phyloP scores from a whole-genome alignment of 192 early-diverging fungal genomes.

The Mortierella antarctica region DNA sequence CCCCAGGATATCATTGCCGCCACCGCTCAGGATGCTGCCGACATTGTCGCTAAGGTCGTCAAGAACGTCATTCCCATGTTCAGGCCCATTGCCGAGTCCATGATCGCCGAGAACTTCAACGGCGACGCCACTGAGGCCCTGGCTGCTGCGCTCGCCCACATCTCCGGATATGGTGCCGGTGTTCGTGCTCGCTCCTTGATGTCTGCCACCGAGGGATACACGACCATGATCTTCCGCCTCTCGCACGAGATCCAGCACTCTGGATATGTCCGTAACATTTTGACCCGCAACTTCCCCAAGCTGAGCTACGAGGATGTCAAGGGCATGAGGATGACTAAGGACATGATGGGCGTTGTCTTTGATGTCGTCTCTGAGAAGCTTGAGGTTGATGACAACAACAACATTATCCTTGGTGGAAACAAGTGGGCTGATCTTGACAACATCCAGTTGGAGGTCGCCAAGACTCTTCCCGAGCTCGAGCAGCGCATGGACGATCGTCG shows the following conservation, averaged over 20 bases:
- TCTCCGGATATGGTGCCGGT: slow-evolving; percentile 87
- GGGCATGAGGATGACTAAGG: slow-evolving; percentile 87
- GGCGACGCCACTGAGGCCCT: slow-evolving; percentile 84
- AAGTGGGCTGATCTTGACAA: slow-evolving; percentile 75
- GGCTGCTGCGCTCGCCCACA: slow-evolving; percentile 87
- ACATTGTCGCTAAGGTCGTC: slow-evolving; percentile 74
- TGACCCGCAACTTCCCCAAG: slow-evolving; percentile 76
- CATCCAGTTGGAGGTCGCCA: slow-evolving; percentile 76
- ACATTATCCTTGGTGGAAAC: slow-evolving; percentile 69
- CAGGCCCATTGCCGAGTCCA: slow-evolving; percentile 72
- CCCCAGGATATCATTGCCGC: slow-evolving; percentile 89
- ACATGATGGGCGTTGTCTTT: slow-evolving; percentile 84
- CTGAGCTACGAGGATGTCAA: slow-evolving; percentile 80
- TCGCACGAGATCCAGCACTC: slow-evolving; percentile 78
- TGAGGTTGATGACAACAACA: slow-evolving; percentile 67
- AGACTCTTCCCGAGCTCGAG: slow-evolving; percentile 84
- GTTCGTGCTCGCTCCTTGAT: slow-evolving; percentile 85
- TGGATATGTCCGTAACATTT: slow-evolving; percentile 85
- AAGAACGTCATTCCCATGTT: slow-evolving; percentile 86
- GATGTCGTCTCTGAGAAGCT: slow-evolving; percentile 82
- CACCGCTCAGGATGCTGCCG: slow-evolving; percentile 80
- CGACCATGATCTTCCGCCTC: slow-evolving; percentile 82
- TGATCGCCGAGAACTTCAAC: slow-evolving; percentile 72
- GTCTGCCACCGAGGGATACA: slow-evolving; percentile 81
- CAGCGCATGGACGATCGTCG: slow-evolving; percentile 60